phyloP scores from a whole-genome alignment of 192 early-diverging fungal genomes.

The Glomus cerebriforme region DNA sequence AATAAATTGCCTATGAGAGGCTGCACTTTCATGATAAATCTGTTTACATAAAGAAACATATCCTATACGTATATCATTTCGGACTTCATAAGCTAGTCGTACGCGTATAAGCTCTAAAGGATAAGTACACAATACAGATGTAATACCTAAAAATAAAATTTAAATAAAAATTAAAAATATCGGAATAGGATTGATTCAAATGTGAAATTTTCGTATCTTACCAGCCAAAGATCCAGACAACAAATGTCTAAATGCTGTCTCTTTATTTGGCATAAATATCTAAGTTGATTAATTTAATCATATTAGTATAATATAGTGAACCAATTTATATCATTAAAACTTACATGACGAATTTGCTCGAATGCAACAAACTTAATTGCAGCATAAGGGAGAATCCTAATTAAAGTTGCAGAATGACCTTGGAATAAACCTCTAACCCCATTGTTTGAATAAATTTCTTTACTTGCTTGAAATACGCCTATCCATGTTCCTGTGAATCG shows the following conservation, averaged over 20 bases:
- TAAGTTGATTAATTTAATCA: no score
- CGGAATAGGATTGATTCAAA: neutral
- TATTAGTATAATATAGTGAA: slow-evolving; percentile 16
- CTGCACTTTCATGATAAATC: slow-evolving; percentile 80
- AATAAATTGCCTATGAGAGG: slow-evolving; percentile 44
- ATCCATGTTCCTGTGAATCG: slow-evolving; percentile 62
- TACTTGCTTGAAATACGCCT: slow-evolving; percentile 80
- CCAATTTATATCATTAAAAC: slow-evolving; percentile 15
- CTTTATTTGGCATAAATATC: slow-evolving; percentile 70
- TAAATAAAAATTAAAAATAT: neutral
- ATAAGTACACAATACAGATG: slow-evolving; percentile 88
- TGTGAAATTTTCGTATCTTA: slow-evolving; percentile 6
- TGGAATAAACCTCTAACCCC: slow-evolving; percentile 87
- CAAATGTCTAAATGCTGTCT: slow-evolving; percentile 72
- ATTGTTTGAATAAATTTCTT: slow-evolving; percentile 69
- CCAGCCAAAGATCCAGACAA: slow-evolving; percentile 78
- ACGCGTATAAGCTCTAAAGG: slow-evolving; percentile 94
- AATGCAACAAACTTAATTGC: slow-evolving; percentile 97
- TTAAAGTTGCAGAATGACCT: slow-evolving; percentile 91
- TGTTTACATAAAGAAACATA: slow-evolving; percentile 43
- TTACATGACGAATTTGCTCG: slow-evolving; percentile 79
- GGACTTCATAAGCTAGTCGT: slow-evolving; percentile 88
- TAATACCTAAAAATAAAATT: slow-evolving; percentile 62
- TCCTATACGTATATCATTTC: slow-evolving; percentile 25
- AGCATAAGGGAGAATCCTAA: slow-evolving; percentile 95